phyloP scores from a whole-genome alignment of 768 basidiomycete genomes.

The Punctularia strigosozonata region DNA sequence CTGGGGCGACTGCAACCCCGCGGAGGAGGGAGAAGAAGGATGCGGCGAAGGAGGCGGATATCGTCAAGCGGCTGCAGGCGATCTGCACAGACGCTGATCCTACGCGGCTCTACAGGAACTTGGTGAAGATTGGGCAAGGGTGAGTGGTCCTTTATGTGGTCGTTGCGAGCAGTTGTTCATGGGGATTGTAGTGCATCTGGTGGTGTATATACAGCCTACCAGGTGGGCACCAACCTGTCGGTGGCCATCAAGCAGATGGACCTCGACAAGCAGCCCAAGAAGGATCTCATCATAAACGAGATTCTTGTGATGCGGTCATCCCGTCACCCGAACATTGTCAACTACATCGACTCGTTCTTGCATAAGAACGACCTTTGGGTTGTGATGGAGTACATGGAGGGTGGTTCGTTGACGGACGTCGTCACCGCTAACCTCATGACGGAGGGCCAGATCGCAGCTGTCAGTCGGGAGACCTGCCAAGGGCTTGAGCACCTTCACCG shows the following conservation, averaged over 20 bases:
- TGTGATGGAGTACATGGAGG: conserved; percentile 99
- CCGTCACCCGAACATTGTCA: conserved; percentile 97
- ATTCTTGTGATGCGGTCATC: conserved; percentile 98
- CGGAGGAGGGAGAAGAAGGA: conserved; percentile 84
- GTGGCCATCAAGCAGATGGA: conserved; percentile 99
- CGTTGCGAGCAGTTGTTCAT: conserved; percentile 1
- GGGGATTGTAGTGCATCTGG: conserved; percentile 66
- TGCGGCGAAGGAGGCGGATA: conserved; percentile 75
- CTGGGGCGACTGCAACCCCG: conserved; percentile 52
- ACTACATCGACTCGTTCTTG: conserved; percentile 97
- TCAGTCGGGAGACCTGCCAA: conserved; percentile 84
- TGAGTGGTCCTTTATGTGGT: conserved; percentile 26
- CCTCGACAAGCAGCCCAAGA: conserved; percentile 98
- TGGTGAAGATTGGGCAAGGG: conserved; percentile 98
- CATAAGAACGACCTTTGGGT: conserved; percentile 99
- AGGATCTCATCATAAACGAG: conserved; percentile 99
- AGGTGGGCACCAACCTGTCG: conserved; percentile 85
- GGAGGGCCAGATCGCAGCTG: conserved; percentile 97
- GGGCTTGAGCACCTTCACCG: conserved; percentile 91
- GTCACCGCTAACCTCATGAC: conserved; percentile 95
- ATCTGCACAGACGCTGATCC: conserved; percentile 99
- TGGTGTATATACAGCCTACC: conserved; percentile 96
- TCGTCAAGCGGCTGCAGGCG: conserved; percentile 79
- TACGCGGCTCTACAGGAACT: conserved; percentile 80
- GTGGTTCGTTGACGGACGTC: conserved; percentile 88